Base-by-base conservation (phyloP, 1,284 basidiomycete genomes). In the Moesziomyces parantarcticus region DNA sequence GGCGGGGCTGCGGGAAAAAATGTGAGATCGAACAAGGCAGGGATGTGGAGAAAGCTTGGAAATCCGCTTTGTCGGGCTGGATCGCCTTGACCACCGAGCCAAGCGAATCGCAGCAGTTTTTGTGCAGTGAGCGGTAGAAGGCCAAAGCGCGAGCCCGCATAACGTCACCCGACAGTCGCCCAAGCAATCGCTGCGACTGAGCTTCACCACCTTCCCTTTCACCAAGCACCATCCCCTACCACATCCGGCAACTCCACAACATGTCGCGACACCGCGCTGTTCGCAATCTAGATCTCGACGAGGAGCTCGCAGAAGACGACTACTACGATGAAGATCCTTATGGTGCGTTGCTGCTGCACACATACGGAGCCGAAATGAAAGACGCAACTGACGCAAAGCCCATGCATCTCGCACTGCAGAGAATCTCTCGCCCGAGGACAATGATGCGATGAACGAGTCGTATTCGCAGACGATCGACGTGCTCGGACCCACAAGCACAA, bases 221-320 rank as follows among this genome's bases (percentile, higher is more conserved):
- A 11, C 22, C 29, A 13, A 10, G 2, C 29, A 20, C n/a, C 16
- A 48, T 43, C 41, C 26, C 3, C 14, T 36, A 16, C 21, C 22
- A 23, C 49, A 42, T 21, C 50, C 29, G 29, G 29, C 29, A 7
- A 49, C 18, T 5, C 39, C 26, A 45, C 22, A 21, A 25, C 54
- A 85, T 85, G 84, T 84, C 84, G 11, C 78, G 85, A 40, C 96
- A 99, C 85, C 90, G 96, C 82, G 89, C 91, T 84, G 88, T 98
- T 71, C 88, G 93, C 71, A 95, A 97, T 84, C 87, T 99, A 47
- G 90, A 98, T 82, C 86, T 97, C 34, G 87, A 92, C 74, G 94
- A 95, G 92, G 71, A 82, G 84, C 74, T 77, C 3, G 79, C 79
- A 29, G 90, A 92, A 77, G 90, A 89, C 48, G 89, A 88, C 42